Conservation (phyloP, 2,329 filamentous ascomycete genomes). For the Exophiala aquamarina region DNA sequence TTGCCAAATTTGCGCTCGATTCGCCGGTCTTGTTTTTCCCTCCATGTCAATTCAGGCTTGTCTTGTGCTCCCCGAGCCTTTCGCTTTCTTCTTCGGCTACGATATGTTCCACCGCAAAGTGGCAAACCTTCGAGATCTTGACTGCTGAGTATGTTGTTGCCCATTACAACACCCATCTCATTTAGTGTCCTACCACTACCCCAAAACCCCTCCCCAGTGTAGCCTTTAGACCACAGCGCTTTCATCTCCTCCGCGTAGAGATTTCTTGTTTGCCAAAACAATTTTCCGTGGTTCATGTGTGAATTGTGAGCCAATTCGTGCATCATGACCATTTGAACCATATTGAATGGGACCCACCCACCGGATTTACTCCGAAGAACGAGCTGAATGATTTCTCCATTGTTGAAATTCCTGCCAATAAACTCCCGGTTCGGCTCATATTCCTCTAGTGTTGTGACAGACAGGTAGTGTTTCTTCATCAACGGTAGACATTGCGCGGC, state of each 20-base stretch:
- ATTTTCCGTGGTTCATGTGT: constrained; percentile 84
- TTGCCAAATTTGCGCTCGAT: constrained; percentile 76
- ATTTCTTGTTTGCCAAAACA: constrained; percentile 79
- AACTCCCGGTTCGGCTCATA: constrained; percentile 80
- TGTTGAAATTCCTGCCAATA: constrained; percentile 86
- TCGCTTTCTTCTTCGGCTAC: constrained; percentile 53
- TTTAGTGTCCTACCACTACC: constrained; percentile 65
- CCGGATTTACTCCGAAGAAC: constrained; percentile 68
- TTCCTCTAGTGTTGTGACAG: constrained; percentile 73
- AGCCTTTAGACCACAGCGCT: constrained; percentile 66
- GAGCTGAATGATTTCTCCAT: constrained; percentile 81
- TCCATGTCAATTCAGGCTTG: constrained; percentile 57
- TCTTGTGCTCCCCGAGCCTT: constrained; percentile 51
- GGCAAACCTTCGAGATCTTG: constrained; percentile 66
- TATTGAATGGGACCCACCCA: constrained; percentile 74
- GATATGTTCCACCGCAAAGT: constrained; percentile 79
- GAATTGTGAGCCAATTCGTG: constrained; percentile 86
- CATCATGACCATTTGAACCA: constrained; percentile 95
- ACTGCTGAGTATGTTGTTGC: constrained; percentile 48
- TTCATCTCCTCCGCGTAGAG: constrained; percentile 70
- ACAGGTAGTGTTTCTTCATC: constrained; percentile 66
- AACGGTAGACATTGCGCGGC: constrained; percentile 77
- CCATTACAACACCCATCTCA: constrained; percentile 59
- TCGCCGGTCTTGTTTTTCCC: constrained; percentile 69
- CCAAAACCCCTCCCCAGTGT: constrained; percentile 83